Percentiles rank a stretch among this genome's conserved stretches.
These are phyloP conservation scores for Iberis pinnata DNA, from an alignment of 345 rosid species.

Conservation along the genomic window DNA sequence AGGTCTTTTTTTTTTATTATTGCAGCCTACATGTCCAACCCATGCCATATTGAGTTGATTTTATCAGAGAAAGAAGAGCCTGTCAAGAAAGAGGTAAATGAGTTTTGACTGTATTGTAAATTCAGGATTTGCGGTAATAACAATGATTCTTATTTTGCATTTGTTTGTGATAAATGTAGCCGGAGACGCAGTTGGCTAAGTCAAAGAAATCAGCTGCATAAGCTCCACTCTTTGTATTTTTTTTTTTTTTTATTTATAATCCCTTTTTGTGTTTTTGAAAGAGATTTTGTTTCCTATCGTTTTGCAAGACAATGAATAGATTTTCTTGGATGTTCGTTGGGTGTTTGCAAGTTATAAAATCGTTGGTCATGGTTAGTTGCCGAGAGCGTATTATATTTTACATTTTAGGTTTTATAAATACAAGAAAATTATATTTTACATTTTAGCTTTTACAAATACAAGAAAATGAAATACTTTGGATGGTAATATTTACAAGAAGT, in stretches of 20 bases:
- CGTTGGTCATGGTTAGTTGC: too few species aligned
- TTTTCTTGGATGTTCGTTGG: too few species aligned
- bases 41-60: conserved; percentile 86
- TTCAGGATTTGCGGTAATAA: too few species aligned
- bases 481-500: too few species aligned
- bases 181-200: conserved; percentile 78
- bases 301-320: conserved; percentile 17
- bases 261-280: conserved; percentile 8
- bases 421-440: too few species aligned
- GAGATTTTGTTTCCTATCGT: conserved; percentile 23
- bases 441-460: too few species aligned
- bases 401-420: too few species aligned
- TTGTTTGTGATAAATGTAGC: conserved; percentile 35
- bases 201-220: conserved; percentile 55
- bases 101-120: background rate
- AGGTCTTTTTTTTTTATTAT: background rate
- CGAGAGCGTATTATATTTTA: too few species aligned
- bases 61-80: conserved; percentile 93
- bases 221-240: background rate
- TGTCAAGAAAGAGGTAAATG: conserved; percentile 93
- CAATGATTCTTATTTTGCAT: background rate
- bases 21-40: conserved; percentile 95
- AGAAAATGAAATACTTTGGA: too few species aligned
- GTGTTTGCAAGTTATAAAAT: too few species aligned
- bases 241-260: background rate